These are phyloP conservation scores for Clonostachys rhizophaga DNA, from an alignment of 2,329 filamentous ascomycete genomes.

Conservation along the genomic window DNA sequence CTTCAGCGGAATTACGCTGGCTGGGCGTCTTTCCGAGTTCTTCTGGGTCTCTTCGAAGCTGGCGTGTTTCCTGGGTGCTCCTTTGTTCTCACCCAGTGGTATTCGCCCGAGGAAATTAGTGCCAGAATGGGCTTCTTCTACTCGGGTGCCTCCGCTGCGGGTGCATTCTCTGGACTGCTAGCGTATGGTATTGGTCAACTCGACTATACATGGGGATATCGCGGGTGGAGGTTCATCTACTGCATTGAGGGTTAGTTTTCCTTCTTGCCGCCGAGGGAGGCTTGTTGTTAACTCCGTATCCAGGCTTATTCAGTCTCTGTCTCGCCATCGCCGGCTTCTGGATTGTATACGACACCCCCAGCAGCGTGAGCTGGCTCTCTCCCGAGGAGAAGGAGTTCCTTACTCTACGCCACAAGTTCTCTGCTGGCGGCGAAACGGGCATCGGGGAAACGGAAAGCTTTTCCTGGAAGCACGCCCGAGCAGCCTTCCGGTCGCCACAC, in stretches of 20 bases:
- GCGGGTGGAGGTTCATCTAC: constrained; percentile 2
- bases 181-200: constrained; percentile 25
- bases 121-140: background rate
- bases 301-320: background rate
- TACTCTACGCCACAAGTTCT: background rate
- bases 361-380: constrained; percentile 3
- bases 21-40: constrained; percentile 7
- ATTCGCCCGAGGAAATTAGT: background rate
- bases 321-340: background rate
- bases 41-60: constrained; percentile 12
- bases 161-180: constrained; percentile 14
- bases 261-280: too few species aligned
- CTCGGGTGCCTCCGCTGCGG: background rate
- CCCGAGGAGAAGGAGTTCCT: constrained; percentile 3
- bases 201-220: constrained; percentile 10
- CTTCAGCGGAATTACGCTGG: constrained; percentile 6
- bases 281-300: too few species aligned
- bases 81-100: background rate
- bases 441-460: background rate
- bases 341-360: background rate
- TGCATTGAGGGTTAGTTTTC: background rate
- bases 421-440: background rate
- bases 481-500: background rate
- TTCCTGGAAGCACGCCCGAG: background rate
- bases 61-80: constrained; percentile 12